Evolutionary conservation across 2,329 filamentous ascomycete species (phyloP), one percentile per base, ranked within the genome.

Genomic region (Penicillium sp.): DNA sequence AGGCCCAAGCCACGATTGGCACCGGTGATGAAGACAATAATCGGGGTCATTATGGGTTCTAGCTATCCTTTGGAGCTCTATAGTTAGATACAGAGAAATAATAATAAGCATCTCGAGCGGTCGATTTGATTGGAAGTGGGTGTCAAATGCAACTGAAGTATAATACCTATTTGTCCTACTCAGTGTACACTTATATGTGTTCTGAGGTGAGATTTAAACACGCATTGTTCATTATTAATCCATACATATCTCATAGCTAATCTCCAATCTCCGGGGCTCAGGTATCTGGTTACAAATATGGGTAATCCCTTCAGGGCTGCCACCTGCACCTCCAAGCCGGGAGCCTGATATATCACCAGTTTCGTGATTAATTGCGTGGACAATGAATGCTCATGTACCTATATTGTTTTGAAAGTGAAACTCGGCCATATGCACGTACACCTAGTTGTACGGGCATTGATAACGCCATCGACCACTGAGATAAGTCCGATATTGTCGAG

Each of bases 1-100:
- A 52, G 35, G n/a, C 60, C 60, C 27, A 62, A 38, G 1, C 55
- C 60, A 13, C 58, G 55, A 34, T 62, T 60, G 21, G 60, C 60
- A 46, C 60, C 60, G n/a, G 60, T 60, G 32, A 60, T 31, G 6
- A 62, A 50, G 12, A 45, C 54, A 38, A 59, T 21, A 18, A 50
- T 60, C 5, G 49, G 27, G 31, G 55, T 39, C 58, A 54, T 59
- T 10, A 31, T 47, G 25, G 29, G 12, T 10, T 23, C 10, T 7
- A 34, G 10, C 2, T 7, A 23, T 16, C 5, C 32, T 21, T 10
- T 21, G 6, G 4, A 13, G 29, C 13, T 32, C 42, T 4, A 23
- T 32, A 3, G 18, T 46, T 6, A 6, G 13, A 46, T 32, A 16
- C 10, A 16, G 42, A 1, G 23, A 16, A 12, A 4, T n/a, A 31